Percentiles rank a stretch among this genome's conserved stretches.
Evolutionary conservation across 176 grass and related monocot genomes (phyloP).

Genomic region (Cocos nucifera): DNA sequence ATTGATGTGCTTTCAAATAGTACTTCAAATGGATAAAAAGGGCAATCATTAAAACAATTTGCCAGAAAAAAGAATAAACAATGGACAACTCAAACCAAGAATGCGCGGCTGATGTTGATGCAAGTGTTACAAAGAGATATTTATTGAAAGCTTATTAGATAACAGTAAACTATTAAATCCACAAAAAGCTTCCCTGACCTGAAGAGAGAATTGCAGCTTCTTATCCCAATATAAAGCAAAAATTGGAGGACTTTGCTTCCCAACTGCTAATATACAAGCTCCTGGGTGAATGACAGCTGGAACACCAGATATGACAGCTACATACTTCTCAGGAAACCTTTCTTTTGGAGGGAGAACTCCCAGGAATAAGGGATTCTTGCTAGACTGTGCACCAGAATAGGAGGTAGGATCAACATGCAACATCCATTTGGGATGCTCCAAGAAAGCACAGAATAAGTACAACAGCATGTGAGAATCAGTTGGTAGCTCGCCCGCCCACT

Average conservation of each 20-base stretch:
- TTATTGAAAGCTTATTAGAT: too few species aligned
- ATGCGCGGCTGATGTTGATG: too few species aligned
- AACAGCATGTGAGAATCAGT: constrained; percentile 77
- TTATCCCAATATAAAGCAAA: constrained; percentile 95
- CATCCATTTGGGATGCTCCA: constrained; percentile 99
- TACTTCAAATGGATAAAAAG: too few species aligned
- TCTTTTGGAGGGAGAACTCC: constrained; percentile 95
- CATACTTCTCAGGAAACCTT: constrained; percentile 92
- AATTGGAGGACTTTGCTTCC: constrained; percentile 66
- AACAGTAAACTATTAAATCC: too few species aligned
- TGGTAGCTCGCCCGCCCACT: constrained; percentile 77
- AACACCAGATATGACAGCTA: constrained; percentile 72
- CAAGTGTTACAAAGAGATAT: too few species aligned
- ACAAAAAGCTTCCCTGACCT: constrained; percentile 31
- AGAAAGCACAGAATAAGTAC: constrained; percentile 89
- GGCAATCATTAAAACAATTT: not conserved
- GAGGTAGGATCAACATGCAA: constrained; percentile 84
- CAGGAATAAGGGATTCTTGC: constrained; percentile 94
- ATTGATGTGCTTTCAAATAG: too few species aligned
- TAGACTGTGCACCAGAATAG: constrained; percentile 83
- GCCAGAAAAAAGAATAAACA: not conserved
- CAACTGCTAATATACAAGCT: constrained; percentile 71
- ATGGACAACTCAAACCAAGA: too few species aligned
- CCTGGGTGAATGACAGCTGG: constrained; percentile 88
- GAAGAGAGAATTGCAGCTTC: constrained; percentile 94